Conservation (phyloP, 2,329 filamentous ascomycete genomes). For the Xenoacremonium recifei region DNA sequence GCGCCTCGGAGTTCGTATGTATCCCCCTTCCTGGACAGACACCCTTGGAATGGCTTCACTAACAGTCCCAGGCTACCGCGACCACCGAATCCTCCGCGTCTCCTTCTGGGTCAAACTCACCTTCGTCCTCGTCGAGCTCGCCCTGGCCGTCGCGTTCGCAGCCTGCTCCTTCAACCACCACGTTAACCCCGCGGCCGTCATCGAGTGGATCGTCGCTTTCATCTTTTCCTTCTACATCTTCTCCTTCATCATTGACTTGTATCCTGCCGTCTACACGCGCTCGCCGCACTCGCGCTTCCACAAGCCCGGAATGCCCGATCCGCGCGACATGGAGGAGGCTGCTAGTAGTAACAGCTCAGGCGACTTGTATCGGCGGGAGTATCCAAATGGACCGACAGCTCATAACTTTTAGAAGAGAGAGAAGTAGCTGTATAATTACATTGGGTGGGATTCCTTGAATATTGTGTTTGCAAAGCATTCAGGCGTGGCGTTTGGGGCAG, state of each 20-base stretch:
- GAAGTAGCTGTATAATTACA: no score
- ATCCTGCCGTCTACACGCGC: constrained; percentile 69
- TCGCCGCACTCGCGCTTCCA: constrained; percentile 25
- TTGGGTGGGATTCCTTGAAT: no score
- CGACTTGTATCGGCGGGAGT: not conserved
- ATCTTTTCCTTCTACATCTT: constrained; percentile 87
- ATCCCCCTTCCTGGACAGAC: not conserved
- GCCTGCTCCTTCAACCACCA: constrained; percentile 47
- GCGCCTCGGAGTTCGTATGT: constrained; percentile 70
- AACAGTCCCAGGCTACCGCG: constrained; percentile 58
- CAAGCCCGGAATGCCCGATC: constrained; percentile 19
- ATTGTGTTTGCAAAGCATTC: no score
- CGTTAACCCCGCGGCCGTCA: constrained; percentile 68
- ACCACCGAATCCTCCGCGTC: constrained; percentile 68
- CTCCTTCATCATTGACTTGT: constrained; percentile 83
- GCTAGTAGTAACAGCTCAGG: not conserved
- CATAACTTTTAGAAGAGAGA: constrained; percentile 1
- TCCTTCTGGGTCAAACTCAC: constrained; percentile 86
- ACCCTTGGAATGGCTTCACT: constrained; percentile 1
- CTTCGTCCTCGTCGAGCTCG: constrained; percentile 80
- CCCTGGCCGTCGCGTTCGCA: constrained; percentile 71
- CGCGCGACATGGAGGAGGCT: constrained; percentile 22
- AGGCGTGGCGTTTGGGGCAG: no score
- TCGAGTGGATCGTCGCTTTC: constrained; percentile 79
- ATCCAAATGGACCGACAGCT: not conserved